A percentile compares a stretch with the other conserved stretches of the same genome.
Conservation (phyloP, 257 asterid species). For the Striga asiatica region DNA sequence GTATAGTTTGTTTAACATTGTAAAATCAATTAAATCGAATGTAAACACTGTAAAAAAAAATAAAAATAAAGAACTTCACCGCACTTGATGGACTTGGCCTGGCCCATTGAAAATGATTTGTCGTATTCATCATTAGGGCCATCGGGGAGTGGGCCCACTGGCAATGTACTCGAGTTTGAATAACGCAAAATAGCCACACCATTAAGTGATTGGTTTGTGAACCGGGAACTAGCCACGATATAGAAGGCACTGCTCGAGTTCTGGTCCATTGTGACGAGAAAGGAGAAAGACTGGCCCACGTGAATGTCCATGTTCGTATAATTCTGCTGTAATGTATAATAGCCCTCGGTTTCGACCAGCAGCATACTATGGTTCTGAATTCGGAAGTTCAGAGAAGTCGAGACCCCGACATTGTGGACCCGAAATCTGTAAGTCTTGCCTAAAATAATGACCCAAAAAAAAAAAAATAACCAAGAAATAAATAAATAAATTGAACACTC, state of each 20-base stretch:
- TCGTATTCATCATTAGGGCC: conserved; percentile 59
- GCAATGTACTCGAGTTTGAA: conserved; percentile 52
- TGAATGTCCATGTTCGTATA: conserved; percentile 60
- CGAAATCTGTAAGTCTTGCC: conserved; percentile 72
- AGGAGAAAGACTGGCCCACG: conserved; percentile 73
- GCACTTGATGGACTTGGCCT: conserved; percentile 74
- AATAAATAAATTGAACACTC: neutral
- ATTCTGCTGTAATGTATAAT: conserved; percentile 59
- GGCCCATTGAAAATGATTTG: conserved; percentile 42
- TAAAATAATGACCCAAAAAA: conserved; percentile 17
- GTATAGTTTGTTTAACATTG: no score
- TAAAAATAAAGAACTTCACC: neutral
- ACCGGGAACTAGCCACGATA: conserved; percentile 71
- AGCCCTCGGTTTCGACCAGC: conserved; percentile 74
- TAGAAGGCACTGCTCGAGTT: conserved; percentile 77
- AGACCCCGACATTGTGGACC: conserved; percentile 76
- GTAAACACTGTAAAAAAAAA: no score
- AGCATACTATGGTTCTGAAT: conserved; percentile 72
- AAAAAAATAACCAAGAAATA: neutral
- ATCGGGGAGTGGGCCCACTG: conserved; percentile 63
- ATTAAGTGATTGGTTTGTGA: conserved; percentile 53
- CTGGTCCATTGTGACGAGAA: conserved; percentile 68
- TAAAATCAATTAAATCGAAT: no score
- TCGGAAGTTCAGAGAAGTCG: conserved; percentile 70
- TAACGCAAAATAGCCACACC: conserved; percentile 70